Evolutionary conservation across 2,329 filamentous ascomycete genomes (phyloP).

Genomic region (Colletotrichum sp.): DNA sequence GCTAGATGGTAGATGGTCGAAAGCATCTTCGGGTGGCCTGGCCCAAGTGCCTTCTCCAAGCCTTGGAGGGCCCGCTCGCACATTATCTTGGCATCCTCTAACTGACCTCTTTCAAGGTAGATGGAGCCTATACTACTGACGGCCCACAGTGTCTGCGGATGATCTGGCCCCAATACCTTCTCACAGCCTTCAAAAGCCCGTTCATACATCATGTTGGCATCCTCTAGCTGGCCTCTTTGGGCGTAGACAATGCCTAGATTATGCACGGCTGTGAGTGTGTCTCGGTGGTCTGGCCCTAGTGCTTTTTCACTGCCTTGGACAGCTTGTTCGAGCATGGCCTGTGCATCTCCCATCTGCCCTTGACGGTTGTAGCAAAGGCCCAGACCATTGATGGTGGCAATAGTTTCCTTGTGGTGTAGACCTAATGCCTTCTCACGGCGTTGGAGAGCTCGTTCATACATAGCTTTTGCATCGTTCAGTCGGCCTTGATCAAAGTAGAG

Average conservation of each 20-base stretch:
- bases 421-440: constrained; percentile 25
- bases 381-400: neutral
- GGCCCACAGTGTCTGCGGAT: neutral
- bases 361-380: too few relatives aligned
- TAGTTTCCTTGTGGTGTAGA: neutral
- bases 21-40: neutral
- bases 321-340: neutral
- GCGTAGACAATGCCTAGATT: neutral
- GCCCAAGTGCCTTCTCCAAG: neutral
- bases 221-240: constrained; percentile 17
- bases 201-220: constrained; percentile 32
- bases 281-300: neutral
- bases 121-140: accelerated
- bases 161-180: constrained; percentile 20
- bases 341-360: too few relatives aligned
- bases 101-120: neutral
- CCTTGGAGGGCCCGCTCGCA: neutral
- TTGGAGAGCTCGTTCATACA: constrained; percentile 33
- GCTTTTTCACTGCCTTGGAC: constrained; percentile 19
- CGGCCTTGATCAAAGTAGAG: constrained; percentile 24
- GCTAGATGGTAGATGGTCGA: accelerated
- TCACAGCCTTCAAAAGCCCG: constrained; percentile 31
- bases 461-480: constrained; percentile 29
- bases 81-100: neutral
- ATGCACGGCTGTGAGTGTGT: neutral